Conservation (phyloP, 768 basidiomycete species). For the Trichaptum fuscoviolaceum region DNA sequence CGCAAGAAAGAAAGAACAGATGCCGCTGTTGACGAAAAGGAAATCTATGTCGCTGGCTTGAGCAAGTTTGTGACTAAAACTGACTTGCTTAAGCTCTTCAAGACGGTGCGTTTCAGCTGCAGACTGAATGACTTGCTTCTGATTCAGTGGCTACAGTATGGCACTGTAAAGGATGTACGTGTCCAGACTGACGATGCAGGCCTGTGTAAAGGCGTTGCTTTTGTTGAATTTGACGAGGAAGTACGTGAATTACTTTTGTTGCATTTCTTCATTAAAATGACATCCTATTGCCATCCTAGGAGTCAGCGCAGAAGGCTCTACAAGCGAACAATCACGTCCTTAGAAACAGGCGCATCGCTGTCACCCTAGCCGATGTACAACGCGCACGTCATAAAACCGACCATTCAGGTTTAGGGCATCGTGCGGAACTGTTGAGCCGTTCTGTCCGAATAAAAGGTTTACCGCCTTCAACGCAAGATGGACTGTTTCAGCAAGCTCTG, state of each 20-base stretch:
- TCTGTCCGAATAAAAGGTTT: slow-evolving; percentile 75
- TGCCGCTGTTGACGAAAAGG: slow-evolving; percentile 74
- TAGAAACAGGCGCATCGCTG: slow-evolving; percentile 85
- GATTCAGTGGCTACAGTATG: slow-evolving; percentile 50
- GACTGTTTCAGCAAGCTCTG: slow-evolving; percentile 81
- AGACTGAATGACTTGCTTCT: slow-evolving; percentile 6
- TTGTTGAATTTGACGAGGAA: slow-evolving; percentile 84
- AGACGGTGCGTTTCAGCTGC: slow-evolving; percentile 46
- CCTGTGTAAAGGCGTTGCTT: slow-evolving; percentile 79
- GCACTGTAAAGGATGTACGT: slow-evolving; percentile 74
- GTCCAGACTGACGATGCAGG: slow-evolving; percentile 69
- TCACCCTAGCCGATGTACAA: slow-evolving; percentile 78
- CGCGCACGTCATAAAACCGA: slow-evolving; percentile 30
- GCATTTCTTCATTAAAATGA: background rate
- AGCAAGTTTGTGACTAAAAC: slow-evolving; percentile 69
- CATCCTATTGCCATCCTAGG: slow-evolving; percentile 33
- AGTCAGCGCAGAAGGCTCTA: slow-evolving; percentile 64
- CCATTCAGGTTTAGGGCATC: slow-evolving; percentile 41
- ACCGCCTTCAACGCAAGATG: slow-evolving; percentile 78
- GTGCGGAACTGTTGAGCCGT: slow-evolving; percentile 56
- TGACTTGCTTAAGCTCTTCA: slow-evolving; percentile 78
- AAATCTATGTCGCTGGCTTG: slow-evolving; percentile 85
- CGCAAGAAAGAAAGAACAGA: slow-evolving; percentile 89
- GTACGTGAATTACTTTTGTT: slow-evolving; percentile 35
- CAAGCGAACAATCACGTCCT: slow-evolving; percentile 82